Evolutionary conservation across 169 alveolate genomes (phyloP).

Genomic region (Neospora caninum): DNA sequence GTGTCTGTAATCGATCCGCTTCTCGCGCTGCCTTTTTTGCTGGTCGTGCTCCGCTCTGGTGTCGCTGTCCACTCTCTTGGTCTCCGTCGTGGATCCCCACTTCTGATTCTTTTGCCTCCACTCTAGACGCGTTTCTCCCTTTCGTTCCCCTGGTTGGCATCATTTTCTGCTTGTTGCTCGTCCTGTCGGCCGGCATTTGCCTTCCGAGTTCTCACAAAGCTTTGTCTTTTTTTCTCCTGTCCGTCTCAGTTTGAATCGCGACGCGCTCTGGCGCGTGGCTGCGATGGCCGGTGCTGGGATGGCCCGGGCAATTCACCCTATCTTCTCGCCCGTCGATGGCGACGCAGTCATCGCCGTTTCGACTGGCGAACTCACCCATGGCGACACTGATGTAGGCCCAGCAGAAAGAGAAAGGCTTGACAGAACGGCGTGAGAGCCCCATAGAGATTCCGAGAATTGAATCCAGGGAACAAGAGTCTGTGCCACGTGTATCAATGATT

Average conservation of each 20-base stretch:
- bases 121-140: too few relatives aligned
- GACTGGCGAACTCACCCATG: neutral
- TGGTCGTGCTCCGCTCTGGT: too few relatives aligned
- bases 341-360: neutral
- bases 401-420: neutral
- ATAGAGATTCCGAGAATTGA: too few relatives aligned
- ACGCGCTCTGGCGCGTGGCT: neutral
- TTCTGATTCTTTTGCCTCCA: too few relatives aligned
- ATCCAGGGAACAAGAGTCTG: too few relatives aligned
- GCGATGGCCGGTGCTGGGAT: slow-evolving; percentile 23
- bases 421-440: too few relatives aligned
- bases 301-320: slow-evolving; percentile 22
- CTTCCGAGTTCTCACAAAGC: neutral
- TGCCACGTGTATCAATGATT: too few relatives aligned
- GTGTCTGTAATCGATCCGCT: too few relatives aligned
- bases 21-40: too few relatives aligned
- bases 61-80: too few relatives aligned
- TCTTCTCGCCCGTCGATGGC: neutral
- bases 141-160: too few relatives aligned
- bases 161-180: neutral
- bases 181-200: neutral
- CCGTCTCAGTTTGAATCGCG: neutral
- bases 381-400: neutral
- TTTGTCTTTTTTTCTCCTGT: neutral
- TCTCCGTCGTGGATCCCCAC: too few relatives aligned